A percentile compares a stretch with the other conserved stretches of the same genome.
Evolutionary conservation across 164 flowering plant species (phyloP).

Genomic region (Hamamelis virginiana): DNA sequence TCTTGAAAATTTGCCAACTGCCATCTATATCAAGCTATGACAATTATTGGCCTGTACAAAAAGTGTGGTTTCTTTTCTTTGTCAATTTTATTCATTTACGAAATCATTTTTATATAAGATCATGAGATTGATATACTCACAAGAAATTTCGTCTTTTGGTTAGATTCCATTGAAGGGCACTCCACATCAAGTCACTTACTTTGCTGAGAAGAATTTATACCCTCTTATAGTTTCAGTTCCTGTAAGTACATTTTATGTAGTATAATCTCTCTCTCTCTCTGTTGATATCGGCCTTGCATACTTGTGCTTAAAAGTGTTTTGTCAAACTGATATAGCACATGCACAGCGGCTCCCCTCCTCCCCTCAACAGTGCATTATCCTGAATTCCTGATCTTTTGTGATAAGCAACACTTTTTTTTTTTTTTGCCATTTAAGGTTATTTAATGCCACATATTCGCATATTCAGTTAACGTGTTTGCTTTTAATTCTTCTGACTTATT

Average conservation of each 20-base stretch:
- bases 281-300: background rate
- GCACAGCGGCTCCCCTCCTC: no score
- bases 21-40: slow-evolving; percentile 76
- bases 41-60: slow-evolving; percentile 98
- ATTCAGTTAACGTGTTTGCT: no score
- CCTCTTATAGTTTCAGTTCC: slow-evolving; percentile 93
- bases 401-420: no score
- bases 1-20: slow-evolving; percentile 90
- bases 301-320: no score
- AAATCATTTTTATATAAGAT: background rate
- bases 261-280: background rate
- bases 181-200: slow-evolving; percentile 97
- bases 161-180: slow-evolving; percentile 92
- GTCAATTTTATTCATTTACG: background rate
- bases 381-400: no score
- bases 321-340: no score
- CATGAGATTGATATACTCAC: background rate
- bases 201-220: slow-evolving; percentile 89
- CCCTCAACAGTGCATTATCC: no score
- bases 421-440: no score
- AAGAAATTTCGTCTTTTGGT: slow-evolving; percentile 8
- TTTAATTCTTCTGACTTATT: no score
- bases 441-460: no score
- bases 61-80: slow-evolving; percentile 40
- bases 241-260: slow-evolving; percentile 47